phyloP scores from a whole-genome alignment of 1,284 basidiomycete genomes.

The Fistulinella cinereoalba region DNA sequence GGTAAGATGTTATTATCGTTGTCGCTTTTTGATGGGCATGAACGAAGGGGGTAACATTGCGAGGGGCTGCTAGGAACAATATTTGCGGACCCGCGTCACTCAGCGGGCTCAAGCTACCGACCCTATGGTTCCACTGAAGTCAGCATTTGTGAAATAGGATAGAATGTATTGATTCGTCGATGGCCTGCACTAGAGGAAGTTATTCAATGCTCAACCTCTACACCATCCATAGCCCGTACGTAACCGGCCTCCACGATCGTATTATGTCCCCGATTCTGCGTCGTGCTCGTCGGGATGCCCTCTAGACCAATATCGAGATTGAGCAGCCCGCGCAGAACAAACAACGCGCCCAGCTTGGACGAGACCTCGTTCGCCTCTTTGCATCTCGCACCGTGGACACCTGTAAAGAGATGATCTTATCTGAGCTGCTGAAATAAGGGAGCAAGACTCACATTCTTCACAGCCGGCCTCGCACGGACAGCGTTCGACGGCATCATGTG shows the following conservation, averaged over 20 bases:
- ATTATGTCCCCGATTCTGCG: conserved; percentile 31
- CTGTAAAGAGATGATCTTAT: conserved; percentile 35
- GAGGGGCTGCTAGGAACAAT: background rate
- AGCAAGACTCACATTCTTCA: conserved; percentile 49
- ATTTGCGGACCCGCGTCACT: too few species aligned
- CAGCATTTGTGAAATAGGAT: too few species aligned
- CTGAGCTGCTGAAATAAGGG: background rate
- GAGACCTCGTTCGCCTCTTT: conserved; percentile 64
- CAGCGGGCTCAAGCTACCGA: too few species aligned
- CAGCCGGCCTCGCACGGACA: conserved; percentile 78
- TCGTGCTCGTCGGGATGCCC: conserved; percentile 37
- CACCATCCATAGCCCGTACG: conserved; percentile 46
- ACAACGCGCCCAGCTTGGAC: conserved; percentile 70
- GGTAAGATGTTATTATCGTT: too few species aligned
- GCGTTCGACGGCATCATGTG: conserved; percentile 58
- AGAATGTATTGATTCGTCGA: background rate
- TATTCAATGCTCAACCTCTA: conserved; percentile 45
- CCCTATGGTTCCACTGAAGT: too few species aligned
- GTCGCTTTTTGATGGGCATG: too few species aligned
- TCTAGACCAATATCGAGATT: conserved; percentile 51
- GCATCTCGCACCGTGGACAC: conserved; percentile 61
- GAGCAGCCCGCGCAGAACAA: conserved; percentile 64
- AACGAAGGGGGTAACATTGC: too few species aligned
- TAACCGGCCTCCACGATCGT: conserved; percentile 57
- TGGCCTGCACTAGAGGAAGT: background rate